These are phyloP conservation scores for Fusarium sp. DNA, from an alignment of 2,329 filamentous ascomycete species.

Conservation along the genomic window DNA sequence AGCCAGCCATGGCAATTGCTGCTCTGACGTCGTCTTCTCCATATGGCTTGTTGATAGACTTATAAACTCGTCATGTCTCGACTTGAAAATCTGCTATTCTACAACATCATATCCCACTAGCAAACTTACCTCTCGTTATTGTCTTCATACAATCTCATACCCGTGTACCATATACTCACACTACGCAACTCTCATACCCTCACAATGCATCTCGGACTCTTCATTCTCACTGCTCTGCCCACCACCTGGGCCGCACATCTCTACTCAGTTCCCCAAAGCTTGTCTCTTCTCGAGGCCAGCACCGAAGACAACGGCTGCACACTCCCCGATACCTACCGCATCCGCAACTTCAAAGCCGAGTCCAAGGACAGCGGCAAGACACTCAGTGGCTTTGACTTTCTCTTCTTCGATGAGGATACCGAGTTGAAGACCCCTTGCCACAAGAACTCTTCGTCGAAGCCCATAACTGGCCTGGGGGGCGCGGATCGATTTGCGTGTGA, in stretches of 20 bases:
- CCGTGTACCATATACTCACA: neutral
- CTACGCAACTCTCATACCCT: neutral
- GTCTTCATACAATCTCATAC: neutral
- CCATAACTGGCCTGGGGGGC: conserved; percentile 29
- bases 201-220: conserved; percentile 31
- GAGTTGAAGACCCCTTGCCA: conserved; percentile 55
- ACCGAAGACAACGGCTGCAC: conserved; percentile 46
- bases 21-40: conserved; percentile 37
- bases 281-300: conserved; percentile 42
- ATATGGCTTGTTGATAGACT: conserved; percentile 16
- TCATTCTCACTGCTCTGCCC: conserved; percentile 41
- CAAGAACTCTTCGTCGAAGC: conserved; percentile 55
- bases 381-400: conserved; percentile 52
- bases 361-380: conserved; percentile 50
- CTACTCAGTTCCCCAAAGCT: conserved; percentile 43
- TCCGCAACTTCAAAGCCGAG: conserved; percentile 52
- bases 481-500: conserved; percentile 57
- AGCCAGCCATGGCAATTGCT: neutral
- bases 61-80: conserved; percentile 28
- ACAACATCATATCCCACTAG: neutral
- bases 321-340: conserved; percentile 53
- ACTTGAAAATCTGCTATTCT: neutral
- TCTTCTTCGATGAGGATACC: conserved; percentile 55
- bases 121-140: neutral
- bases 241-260: conserved; percentile 36